A percentile compares a stretch with the other conserved stretches of the same genome.
Conservation (phyloP, 805 yeast species). For the Sugiyamaella smithiae region DNA sequence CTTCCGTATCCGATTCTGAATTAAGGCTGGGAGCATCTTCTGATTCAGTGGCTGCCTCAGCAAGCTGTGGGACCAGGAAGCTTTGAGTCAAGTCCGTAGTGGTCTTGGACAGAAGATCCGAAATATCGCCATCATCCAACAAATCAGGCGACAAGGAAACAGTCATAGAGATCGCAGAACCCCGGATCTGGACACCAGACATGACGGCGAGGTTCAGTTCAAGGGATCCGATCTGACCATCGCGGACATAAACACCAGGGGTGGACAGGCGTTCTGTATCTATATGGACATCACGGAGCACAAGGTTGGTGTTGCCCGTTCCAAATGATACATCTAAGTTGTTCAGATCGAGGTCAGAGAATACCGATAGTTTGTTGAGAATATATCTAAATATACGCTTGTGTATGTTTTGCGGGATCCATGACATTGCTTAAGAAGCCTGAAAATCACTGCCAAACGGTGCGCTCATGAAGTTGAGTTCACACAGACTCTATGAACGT, state of each 20-base stretch:
- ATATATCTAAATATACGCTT: slow-evolving; percentile 76
- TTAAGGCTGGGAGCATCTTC: background rate
- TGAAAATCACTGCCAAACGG: no score
- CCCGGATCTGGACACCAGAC: slow-evolving; percentile 66
- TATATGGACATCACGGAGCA: slow-evolving; percentile 57
- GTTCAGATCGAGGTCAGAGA: slow-evolving; percentile 77
- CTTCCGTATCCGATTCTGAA: slow-evolving; percentile 12
- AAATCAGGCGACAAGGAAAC: slow-evolving; percentile 35
- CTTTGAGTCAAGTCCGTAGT: slow-evolving; percentile 71
- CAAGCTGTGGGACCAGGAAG: slow-evolving; percentile 34
- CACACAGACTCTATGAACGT: no score
- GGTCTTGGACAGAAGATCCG: slow-evolving; percentile 63
- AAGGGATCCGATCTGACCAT: slow-evolving; percentile 56
- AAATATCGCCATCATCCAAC: slow-evolving; percentile 31
- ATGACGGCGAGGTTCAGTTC: slow-evolving; percentile 60
- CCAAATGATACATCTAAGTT: slow-evolving; percentile 79
- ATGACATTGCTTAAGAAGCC: slow-evolving; percentile 29
- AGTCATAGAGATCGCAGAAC: slow-evolving; percentile 52
- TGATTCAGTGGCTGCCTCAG: slow-evolving; percentile 4
- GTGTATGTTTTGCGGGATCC: slow-evolving; percentile 86
- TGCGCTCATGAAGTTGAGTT: no score
- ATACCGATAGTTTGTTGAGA: slow-evolving; percentile 74
- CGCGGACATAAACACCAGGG: slow-evolving; percentile 61
- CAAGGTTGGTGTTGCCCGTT: slow-evolving; percentile 38
- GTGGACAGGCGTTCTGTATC: slow-evolving; percentile 67